Conservation (phyloP, 257 asterid genomes). For the Cruciata laevipes region DNA sequence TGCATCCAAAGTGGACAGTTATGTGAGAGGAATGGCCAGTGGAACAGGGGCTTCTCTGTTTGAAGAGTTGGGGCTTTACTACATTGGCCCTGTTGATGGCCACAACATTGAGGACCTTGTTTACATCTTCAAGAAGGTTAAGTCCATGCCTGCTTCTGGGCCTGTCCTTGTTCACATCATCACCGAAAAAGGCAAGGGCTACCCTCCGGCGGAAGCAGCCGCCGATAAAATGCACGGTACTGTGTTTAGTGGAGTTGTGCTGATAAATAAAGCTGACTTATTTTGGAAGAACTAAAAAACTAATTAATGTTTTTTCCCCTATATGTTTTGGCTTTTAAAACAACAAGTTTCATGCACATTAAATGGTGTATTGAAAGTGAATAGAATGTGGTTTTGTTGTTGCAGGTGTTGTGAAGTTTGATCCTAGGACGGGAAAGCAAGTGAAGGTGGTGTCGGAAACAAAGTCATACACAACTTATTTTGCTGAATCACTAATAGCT, state of each 20-base stretch:
- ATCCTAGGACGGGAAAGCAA: constrained; percentile 49
- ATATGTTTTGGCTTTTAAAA: no score
- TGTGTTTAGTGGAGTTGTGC: background rate
- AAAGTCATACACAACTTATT: constrained; percentile 48
- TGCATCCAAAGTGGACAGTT: constrained; percentile 43
- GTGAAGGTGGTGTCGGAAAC: constrained; percentile 28
- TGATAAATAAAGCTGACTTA: background rate
- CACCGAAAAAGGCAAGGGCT: constrained; percentile 63
- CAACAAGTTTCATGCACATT: no score
- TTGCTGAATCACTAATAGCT: constrained; percentile 45
- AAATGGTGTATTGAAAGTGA: background rate
- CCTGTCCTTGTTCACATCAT: constrained; percentile 50
- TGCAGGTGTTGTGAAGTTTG: constrained; percentile 60
- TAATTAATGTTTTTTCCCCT: no score
- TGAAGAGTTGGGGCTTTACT: constrained; percentile 61
- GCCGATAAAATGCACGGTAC: constrained; percentile 61
- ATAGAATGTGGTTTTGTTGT: background rate
- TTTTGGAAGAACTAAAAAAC: no score
- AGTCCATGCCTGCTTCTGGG: constrained; percentile 48
- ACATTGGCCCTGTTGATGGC: constrained; percentile 66
- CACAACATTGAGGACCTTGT: constrained; percentile 56
- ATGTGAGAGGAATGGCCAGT: constrained; percentile 31
- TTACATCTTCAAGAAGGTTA: constrained; percentile 40
- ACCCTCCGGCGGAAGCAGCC: constrained; percentile 62
- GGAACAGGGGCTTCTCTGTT: constrained; percentile 40